Base-by-base conservation (phyloP, 1,284 basidiomycete genomes). In the Ustilago shanxiensis region DNA sequence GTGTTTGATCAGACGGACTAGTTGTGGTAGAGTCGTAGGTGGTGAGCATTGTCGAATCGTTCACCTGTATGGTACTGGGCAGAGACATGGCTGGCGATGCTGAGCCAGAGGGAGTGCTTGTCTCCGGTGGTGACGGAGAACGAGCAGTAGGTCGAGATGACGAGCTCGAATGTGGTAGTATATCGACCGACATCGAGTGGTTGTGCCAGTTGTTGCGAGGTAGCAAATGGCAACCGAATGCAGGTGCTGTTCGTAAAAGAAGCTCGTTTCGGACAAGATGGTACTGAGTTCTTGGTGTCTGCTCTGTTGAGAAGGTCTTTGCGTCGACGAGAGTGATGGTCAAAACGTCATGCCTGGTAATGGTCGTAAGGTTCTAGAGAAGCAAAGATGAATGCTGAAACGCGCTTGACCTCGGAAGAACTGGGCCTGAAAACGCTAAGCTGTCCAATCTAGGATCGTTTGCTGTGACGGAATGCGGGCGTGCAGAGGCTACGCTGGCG, bases 21-120 rank as follows among this genome's bases (percentile, higher is more conserved):
- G 59, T 26, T 28, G 54, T 26, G 20, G 59, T 52, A 10, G 61
- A 56, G 45, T 64, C 57, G 24, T 55, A 65, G 24, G 67, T 64
- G 57, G 52, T 70, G 58, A 65, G 61, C 52, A 60, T 24, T 18
- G 67, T 65, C 3, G 62, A 70, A 13, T 70, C 61, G 31, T 65
- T 37, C 14, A 56, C 35, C 10, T 65, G 52, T 6, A 52, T 52
- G 52, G 57, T 52, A 51, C 47, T 60, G 4, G 61, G 58, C 3
- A 29, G 31, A 24, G 62, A 70, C 57, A 53, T 37, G 47, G 18
- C 24, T 13, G 67, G 58, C 18, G 67, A 70, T 3, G 55, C 18
- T 47, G 49, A 44, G 14, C 57, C 29, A 13, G 61, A 57, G 16
- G 39, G 26, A 9, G 49, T 41, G 24, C 20, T 51, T 1, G 47